A percentile compares a stretch with the other conserved stretches of the same genome.
These are phyloP conservation scores for Lycium barbarum DNA, from an alignment of 257 asterid species.

Conservation along the genomic window DNA sequence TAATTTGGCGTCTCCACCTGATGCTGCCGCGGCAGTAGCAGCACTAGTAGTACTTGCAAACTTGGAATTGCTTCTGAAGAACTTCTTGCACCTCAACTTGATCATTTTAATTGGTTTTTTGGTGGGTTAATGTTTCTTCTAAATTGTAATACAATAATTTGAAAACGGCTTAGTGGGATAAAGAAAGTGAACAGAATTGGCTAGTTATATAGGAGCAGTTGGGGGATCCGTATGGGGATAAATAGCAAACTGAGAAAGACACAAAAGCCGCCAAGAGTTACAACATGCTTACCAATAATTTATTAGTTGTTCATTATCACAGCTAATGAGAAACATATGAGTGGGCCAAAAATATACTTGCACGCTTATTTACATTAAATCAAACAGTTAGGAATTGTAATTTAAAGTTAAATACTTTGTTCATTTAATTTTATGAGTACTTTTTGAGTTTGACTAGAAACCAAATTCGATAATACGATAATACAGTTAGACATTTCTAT, in stretches of 20 bases:
- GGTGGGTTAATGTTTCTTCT: not conserved
- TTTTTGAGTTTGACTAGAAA: too few species aligned
- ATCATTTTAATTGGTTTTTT: slow-evolving; percentile 44
- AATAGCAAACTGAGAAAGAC: slow-evolving; percentile 35
- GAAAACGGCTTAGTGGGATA: slow-evolving; percentile 16
- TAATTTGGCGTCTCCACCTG: not conserved
- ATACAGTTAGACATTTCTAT: too few species aligned
- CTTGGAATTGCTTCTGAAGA: slow-evolving; percentile 64
- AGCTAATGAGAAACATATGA: slow-evolving; percentile 8
- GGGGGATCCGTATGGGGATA: slow-evolving; percentile 46
- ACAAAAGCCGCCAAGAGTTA: slow-evolving; percentile 31
- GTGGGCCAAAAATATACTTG: not conserved
- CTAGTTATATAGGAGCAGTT: slow-evolving; percentile 46
- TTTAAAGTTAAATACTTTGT: not conserved
- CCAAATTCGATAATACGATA: too few species aligned
- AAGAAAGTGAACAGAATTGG: slow-evolving; percentile 32
- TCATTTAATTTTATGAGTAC: too few species aligned
- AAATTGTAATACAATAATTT: not conserved
- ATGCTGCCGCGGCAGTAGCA: not conserved
- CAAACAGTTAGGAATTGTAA: not conserved
- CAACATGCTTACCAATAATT: slow-evolving; percentile 26
- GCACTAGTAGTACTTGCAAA: slow-evolving; percentile 29
- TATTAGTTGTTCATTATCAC: slow-evolving; percentile 8
- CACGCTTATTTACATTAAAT: not conserved
- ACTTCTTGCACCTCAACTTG: slow-evolving; percentile 70